Base-by-base conservation (phyloP, 495 filamentous ascomycete species). In the Aspergillus ellipticus region DNA sequence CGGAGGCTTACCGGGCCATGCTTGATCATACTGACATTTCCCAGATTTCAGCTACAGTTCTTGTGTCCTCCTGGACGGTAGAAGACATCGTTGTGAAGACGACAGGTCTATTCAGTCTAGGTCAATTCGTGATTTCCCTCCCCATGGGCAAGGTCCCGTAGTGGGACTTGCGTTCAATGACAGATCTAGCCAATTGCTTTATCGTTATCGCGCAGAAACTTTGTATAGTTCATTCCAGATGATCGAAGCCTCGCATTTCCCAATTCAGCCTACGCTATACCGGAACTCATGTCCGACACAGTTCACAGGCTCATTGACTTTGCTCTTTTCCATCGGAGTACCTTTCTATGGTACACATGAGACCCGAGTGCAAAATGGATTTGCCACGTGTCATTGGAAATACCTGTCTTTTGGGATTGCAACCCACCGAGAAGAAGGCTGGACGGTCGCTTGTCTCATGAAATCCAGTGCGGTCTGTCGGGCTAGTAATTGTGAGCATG, bases 371-470 rank as follows among this genome's bases (percentile, higher is more conserved):
- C 41, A 29, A 9, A 42, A 60, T 29, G 58, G 56, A 4, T 24
- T 42, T 17, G 41, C 42, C 8, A 50, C 50, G 13, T 78, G 75
- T 53, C 67, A 68, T 33, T 75, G 71, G 70, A 66, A 66, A 56
- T 76, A 78, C 33, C 70, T 78, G 17, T 55, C 74, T 13, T 58
- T 77, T 11, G 75, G 71, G 19, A 70, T 74, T 20, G 74, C 70
- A 1, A 75, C 66, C 2, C 71, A 75, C 46, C 68, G 68, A 9
- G 57, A 69, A 21, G 64, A 74, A 26, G 58, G 71, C 19, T 74
- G 71, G 70, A 72, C 74, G 10, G 67, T 76, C 21, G 75, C 71
- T 15, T 76, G 71, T 49, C 46, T 78, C 3, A 45, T 80, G 45
- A 69, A 54, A 50, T 74, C 70, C 6, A 66, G 74, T 51, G 51